These are phyloP conservation scores for Penicillium argentinense DNA, from an alignment of 495 filamentous ascomycete species.

Conservation along the genomic window DNA sequence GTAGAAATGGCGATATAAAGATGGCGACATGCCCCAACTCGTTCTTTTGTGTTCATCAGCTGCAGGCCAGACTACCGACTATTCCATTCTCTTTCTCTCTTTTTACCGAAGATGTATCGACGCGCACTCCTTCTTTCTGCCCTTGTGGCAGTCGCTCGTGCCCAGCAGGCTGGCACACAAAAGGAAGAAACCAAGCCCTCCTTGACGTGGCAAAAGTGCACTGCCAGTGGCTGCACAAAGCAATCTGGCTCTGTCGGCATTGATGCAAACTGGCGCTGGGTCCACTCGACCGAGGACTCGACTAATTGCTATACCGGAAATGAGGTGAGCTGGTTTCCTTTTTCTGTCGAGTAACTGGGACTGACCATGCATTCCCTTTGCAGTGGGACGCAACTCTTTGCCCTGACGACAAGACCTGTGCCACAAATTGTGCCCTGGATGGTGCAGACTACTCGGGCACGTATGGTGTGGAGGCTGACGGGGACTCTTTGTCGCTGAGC, in stretches of 20 bases:
- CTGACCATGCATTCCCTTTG: neutral
- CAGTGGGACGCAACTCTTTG: conserved; percentile 56
- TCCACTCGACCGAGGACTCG: conserved; percentile 50
- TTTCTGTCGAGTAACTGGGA: too few species aligned
- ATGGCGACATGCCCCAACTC: neutral
- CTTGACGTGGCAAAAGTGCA: conserved; percentile 58
- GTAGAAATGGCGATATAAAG: conserved; percentile 27
- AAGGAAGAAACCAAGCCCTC: conserved; percentile 59
- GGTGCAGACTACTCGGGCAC: conserved; percentile 57
- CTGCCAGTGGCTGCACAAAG: conserved; percentile 49
- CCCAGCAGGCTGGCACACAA: conserved; percentile 47
- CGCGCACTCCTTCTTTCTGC: conserved; percentile 26
- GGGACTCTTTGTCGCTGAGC: conserved; percentile 52
- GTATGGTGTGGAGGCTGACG: conserved; percentile 56
- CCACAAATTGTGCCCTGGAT: conserved; percentile 59
- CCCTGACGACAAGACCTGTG: conserved; percentile 53
- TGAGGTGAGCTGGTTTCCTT: conserved; percentile 15
- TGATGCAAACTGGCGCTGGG: conserved; percentile 66
- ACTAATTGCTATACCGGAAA: conserved; percentile 68
- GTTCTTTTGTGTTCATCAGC: conserved; percentile 17
- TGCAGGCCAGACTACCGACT: conserved; percentile 32
- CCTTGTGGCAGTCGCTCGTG: conserved; percentile 25
- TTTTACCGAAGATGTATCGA: conserved; percentile 31
- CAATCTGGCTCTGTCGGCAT: conserved; percentile 56
- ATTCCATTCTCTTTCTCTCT: conserved; percentile 10